Evolutionary conservation across 495 filamentous ascomycete species (phyloP).

Genomic region (Annulohypoxylon bovei): DNA sequence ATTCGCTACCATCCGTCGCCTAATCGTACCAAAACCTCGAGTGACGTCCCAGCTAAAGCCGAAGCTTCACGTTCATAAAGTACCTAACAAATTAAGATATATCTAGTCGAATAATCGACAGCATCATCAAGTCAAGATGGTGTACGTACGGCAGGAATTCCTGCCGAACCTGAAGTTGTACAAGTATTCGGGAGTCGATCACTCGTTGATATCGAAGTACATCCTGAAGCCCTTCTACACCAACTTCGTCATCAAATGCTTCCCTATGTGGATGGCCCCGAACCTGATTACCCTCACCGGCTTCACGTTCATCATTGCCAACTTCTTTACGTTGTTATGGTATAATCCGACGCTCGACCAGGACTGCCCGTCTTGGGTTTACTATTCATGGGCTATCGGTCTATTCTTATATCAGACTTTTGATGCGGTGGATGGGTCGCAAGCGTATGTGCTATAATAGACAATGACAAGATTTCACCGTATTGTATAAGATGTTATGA

Average conservation of each 20-base stretch:
- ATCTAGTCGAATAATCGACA: background rate
- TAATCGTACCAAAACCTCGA: background rate
- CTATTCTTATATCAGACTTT: constrained; percentile 98
- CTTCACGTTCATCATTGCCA: constrained; percentile 89
- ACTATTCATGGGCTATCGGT: constrained; percentile 87
- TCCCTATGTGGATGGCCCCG: constrained; percentile 94
- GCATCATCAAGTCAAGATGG: constrained; percentile 54
- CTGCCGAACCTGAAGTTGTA: constrained; percentile 89
- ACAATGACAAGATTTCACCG: background rate
- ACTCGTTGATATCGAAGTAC: constrained; percentile 87
- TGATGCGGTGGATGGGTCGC: constrained; percentile 94
- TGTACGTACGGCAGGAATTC: constrained; percentile 92
- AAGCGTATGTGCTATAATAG: constrained; percentile 70
- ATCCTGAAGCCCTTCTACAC: constrained; percentile 98
- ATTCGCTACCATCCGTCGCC: background rate
- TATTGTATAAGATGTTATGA: background rate
- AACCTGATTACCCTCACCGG: constrained; percentile 88
- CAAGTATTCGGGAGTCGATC: constrained; percentile 91
- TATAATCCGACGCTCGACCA: constrained; percentile 94
- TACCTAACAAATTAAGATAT: background rate
- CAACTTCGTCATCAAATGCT: constrained; percentile 90
- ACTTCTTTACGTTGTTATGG: constrained; percentile 93
- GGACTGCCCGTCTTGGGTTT: constrained; percentile 95
- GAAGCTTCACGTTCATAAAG: background rate
- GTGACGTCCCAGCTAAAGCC: background rate